These are phyloP conservation scores for Sporothrix globosa DNA, from an alignment of 2,329 filamentous ascomycete species.

Conservation along the genomic window DNA sequence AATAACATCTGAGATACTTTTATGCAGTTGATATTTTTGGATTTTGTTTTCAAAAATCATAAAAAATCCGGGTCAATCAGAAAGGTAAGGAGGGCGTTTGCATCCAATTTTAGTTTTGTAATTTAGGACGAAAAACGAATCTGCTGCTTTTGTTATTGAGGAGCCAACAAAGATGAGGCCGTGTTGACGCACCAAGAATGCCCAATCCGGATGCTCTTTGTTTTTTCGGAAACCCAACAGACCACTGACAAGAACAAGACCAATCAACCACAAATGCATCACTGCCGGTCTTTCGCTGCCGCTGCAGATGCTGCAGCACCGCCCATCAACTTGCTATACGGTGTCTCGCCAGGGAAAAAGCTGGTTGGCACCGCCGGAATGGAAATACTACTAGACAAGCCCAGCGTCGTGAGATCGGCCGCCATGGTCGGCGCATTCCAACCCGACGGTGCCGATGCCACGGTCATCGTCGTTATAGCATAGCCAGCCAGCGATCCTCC, in stretches of 20 bases:
- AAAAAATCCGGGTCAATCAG: background rate
- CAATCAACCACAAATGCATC: background rate
- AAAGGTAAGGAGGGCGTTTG: background rate
- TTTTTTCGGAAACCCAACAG: background rate
- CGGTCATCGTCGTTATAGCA: conserved; percentile 17
- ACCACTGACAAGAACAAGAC: background rate
- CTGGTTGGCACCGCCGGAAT: conserved; percentile 37
- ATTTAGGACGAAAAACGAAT: background rate
- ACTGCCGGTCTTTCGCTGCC: background rate
- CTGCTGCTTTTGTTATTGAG: background rate
- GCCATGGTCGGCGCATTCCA: conserved; percentile 35
- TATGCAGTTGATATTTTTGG: background rate
- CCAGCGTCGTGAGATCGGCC: conserved; percentile 35
- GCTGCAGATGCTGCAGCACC: conserved; percentile 18
- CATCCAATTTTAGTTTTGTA: too few species aligned
- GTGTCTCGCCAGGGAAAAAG: conserved; percentile 36
- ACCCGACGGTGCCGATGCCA: background rate
- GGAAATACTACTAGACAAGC: conserved; percentile 34
- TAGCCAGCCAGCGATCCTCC: background rate
- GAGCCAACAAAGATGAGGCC: background rate
- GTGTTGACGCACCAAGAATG: background rate
- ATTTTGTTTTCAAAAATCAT: too few species aligned
- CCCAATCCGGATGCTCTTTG: conserved; percentile 25
- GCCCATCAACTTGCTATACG: conserved; percentile 34
- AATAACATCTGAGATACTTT: background rate